These are phyloP conservation scores for Euptelea pleiosperma DNA, from an alignment of 164 flowering plant species.

Conservation along the genomic window DNA sequence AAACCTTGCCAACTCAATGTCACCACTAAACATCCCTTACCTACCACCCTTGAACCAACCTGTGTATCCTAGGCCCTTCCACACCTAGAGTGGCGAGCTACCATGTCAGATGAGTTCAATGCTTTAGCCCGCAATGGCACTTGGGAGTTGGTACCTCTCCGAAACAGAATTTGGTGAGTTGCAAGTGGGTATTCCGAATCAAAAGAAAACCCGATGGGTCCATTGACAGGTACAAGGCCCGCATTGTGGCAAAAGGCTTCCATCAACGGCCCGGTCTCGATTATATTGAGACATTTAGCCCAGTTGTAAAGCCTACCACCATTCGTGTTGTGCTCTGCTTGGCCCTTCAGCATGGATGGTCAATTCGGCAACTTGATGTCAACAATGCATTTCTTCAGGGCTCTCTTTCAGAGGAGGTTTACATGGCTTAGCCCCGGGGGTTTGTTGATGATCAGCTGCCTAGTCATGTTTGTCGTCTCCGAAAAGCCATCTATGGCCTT, in stretches of 20 bases:
- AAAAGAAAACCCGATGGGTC: background rate
- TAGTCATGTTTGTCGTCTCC: background rate
- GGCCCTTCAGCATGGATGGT: slow-evolving; percentile 5
- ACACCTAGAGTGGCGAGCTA: background rate
- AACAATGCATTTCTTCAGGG: slow-evolving; percentile 17
- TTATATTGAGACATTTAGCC: slow-evolving; percentile 16
- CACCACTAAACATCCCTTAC: slow-evolving; percentile 3
- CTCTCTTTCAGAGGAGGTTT: slow-evolving; percentile 8
- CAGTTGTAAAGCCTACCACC: slow-evolving; percentile 19
- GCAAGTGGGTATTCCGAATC: background rate
- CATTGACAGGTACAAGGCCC: too few relatives aligned
- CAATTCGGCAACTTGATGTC: too few relatives aligned
- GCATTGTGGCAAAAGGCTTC: too few relatives aligned
- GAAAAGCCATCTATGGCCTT: background rate
- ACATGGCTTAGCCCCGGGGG: too few relatives aligned
- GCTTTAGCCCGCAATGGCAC: slow-evolving; percentile 4
- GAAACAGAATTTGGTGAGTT: background rate
- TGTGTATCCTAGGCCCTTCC: background rate
- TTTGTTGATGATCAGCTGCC: background rate
- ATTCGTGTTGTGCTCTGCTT: slow-evolving; percentile 12
- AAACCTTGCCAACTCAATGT: background rate
- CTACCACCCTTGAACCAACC: slow-evolving; percentile 1
- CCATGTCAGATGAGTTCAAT: slow-evolving; percentile 4
- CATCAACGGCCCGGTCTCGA: slow-evolving; percentile 16
- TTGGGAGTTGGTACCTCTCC: slow-evolving; percentile 2